Percentiles rank a stretch among this genome's conserved stretches.
These are phyloP conservation scores for Aspergillus sp. DNA, from an alignment of 2,329 filamentous ascomycete species.

Conservation along the genomic window DNA sequence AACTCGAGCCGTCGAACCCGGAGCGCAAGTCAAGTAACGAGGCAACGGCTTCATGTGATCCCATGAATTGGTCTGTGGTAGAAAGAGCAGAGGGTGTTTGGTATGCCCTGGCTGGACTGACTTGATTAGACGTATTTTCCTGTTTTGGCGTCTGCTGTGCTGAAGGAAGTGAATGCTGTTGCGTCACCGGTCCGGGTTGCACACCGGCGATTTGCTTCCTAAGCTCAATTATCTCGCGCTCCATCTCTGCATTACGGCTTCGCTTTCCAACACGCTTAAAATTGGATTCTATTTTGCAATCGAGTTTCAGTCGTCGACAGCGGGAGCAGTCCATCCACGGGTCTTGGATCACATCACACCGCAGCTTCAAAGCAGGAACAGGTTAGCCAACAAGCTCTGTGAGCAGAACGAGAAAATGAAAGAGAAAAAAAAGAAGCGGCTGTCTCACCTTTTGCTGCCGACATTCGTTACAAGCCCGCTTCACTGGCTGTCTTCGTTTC, in stretches of 20 bases:
- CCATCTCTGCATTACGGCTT: slow-evolving; percentile 65
- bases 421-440: background rate
- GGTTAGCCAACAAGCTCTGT: slow-evolving; percentile 4
- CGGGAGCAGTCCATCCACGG: slow-evolving; percentile 63
- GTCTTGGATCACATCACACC: slow-evolving; percentile 66
- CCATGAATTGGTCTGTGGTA: slow-evolving; percentile 44
- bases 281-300: slow-evolving; percentile 67
- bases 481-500: slow-evolving; percentile 49
- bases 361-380: slow-evolving; percentile 50
- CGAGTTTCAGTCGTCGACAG: slow-evolving; percentile 62
- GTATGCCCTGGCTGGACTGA: slow-evolving; percentile 34
- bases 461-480: slow-evolving; percentile 69
- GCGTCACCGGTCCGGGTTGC: slow-evolving; percentile 27
- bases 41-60: slow-evolving; percentile 51
- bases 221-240: slow-evolving; percentile 56
- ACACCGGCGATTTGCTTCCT: slow-evolving; percentile 47
- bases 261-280: slow-evolving; percentile 69
- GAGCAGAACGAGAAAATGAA: background rate
- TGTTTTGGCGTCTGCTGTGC: slow-evolving; percentile 36
- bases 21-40: slow-evolving; percentile 52
- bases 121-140: slow-evolving; percentile 34
- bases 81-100: slow-evolving; percentile 38
- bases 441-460: slow-evolving; percentile 64
- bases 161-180: slow-evolving; percentile 22
- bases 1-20: slow-evolving; percentile 44